Conservation (phyloP, 2,329 filamentous ascomycete species). For the Daldinia sp. region DNA sequence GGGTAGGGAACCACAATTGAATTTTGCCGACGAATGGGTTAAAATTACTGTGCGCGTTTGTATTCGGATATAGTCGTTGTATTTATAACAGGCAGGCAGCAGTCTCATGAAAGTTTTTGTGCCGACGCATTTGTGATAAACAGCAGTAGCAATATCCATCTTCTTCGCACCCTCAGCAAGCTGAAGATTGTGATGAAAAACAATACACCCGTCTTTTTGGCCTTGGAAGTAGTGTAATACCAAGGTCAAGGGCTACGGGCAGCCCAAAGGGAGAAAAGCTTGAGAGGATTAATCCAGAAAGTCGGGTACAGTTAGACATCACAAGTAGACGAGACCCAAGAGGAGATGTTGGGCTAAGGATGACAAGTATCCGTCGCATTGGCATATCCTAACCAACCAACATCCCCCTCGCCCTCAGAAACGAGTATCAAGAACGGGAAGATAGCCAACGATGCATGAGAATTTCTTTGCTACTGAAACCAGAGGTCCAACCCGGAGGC, state of each 20-base stretch:
- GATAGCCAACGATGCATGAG: slow-evolving; percentile 27
- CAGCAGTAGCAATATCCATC: not conserved
- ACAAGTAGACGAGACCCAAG: not conserved
- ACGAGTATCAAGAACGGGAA: slow-evolving; percentile 3
- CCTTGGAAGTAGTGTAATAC: slow-evolving; percentile 7
- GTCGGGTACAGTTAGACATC: not conserved
- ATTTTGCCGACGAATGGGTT: no score
- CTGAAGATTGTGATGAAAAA: slow-evolving; percentile 21
- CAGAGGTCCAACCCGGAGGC: slow-evolving; percentile 1
- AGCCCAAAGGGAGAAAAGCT: slow-evolving; percentile 6
- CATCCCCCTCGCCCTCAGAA: not conserved
- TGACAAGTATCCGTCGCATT: not conserved
- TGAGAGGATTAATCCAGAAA: not conserved
- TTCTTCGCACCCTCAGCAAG: slow-evolving; percentile 20
- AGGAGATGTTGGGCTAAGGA: not conserved
- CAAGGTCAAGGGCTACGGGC: slow-evolving; percentile 3
- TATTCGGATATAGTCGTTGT: no score
- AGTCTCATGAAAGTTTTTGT: no score
- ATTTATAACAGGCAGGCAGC: no score
- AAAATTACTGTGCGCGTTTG: no score
- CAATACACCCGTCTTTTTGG: not conserved
- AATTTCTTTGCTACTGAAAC: slow-evolving; percentile 12
- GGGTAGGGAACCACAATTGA: no score
- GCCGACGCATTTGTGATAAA: not conserved
- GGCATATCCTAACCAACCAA: slow-evolving; percentile 16